Percentiles rank a stretch among this genome's conserved stretches.
Evolutionary conservation across 164 flowering plant species (phyloP).

Genomic region (Piper longum): DNA sequence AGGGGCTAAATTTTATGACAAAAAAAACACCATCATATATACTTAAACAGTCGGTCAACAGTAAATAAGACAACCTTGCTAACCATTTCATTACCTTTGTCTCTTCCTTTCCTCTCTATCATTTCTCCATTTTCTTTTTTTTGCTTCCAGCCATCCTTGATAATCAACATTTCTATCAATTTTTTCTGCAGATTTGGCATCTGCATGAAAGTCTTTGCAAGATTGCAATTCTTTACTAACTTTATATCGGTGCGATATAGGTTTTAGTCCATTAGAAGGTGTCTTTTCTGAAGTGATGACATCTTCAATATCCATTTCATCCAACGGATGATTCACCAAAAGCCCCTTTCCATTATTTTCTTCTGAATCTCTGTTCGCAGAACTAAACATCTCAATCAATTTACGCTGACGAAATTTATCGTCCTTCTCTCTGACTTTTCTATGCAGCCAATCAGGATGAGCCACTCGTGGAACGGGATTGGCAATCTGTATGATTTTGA

Average conservation of each 20-base stretch:
- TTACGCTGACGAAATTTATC: slow-evolving; percentile 89
- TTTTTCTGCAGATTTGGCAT: slow-evolving; percentile 14
- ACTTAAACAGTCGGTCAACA: neutral
- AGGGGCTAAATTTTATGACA: no score
- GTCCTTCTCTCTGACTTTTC: slow-evolving; percentile 89
- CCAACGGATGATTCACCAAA: slow-evolving; percentile 11
- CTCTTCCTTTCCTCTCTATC: slow-evolving; percentile 60
- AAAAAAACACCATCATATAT: neutral
- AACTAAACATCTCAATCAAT: slow-evolving; percentile 62
- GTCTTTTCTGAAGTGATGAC: slow-evolving; percentile 23
- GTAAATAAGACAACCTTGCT: neutral
- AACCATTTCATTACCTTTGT: slow-evolving; percentile 43
- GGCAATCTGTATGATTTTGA: slow-evolving; percentile 40
- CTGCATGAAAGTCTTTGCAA: slow-evolving; percentile 8
- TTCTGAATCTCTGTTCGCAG: slow-evolving; percentile 20
- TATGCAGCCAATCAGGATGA: slow-evolving; percentile 99
- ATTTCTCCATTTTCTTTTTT: slow-evolving; percentile 87
- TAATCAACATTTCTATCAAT: slow-evolving; percentile 73
- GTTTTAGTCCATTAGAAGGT: slow-evolving; percentile 37
- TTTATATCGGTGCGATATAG: slow-evolving; percentile 55
- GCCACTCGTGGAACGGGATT: slow-evolving; percentile 95
- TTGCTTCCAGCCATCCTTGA: slow-evolving; percentile 81
- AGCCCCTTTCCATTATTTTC: slow-evolving; percentile 7
- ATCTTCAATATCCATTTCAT: slow-evolving; percentile 65
- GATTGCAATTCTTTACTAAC: slow-evolving; percentile 20